Evolutionary conservation across 495 filamentous ascomycete genomes (phyloP).

Genomic region (Penicillium crystallinum): DNA sequence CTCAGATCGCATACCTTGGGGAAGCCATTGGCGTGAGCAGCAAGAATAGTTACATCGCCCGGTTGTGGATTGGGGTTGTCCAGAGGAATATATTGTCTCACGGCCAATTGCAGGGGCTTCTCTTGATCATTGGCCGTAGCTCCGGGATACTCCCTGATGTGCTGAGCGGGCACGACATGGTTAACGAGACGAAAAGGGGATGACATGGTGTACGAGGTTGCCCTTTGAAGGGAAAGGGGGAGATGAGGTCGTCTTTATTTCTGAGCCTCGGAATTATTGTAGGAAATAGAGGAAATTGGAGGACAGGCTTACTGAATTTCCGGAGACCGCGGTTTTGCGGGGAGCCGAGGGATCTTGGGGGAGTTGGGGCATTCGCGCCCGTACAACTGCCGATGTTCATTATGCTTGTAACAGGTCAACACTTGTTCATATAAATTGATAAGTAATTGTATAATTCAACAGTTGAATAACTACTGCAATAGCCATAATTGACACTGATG

Average conservation of each 20-base stretch:
- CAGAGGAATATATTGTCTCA: constrained; percentile 80
- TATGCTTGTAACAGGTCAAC: not conserved
- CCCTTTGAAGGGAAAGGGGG: not conserved
- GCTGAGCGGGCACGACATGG: constrained; percentile 60
- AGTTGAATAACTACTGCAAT: too few relatives aligned
- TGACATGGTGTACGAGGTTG: constrained; percentile 15
- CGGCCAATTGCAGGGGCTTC: constrained; percentile 55
- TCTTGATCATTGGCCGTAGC: constrained; percentile 60
- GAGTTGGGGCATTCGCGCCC: not conserved
- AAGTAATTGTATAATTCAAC: too few relatives aligned
- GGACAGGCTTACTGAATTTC: not conserved
- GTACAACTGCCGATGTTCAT: constrained; percentile 2
- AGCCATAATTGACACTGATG: too few relatives aligned
- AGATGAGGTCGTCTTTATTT: not conserved
- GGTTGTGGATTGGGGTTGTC: constrained; percentile 57
- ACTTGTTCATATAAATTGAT: too few relatives aligned
- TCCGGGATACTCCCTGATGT: constrained; percentile 66
- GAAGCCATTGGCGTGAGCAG: constrained; percentile 81
- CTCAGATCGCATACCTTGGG: constrained; percentile 56
- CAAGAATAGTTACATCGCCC: constrained; percentile 79
- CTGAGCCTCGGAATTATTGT: not conserved
- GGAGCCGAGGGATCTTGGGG: constrained; percentile 4
- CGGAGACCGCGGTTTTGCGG: constrained; percentile 8
- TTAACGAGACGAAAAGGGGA: constrained; percentile 50
- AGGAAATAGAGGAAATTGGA: not conserved